Conservation (phyloP, 148 eudicot genomes). For the Rhododendron henanense region DNA sequence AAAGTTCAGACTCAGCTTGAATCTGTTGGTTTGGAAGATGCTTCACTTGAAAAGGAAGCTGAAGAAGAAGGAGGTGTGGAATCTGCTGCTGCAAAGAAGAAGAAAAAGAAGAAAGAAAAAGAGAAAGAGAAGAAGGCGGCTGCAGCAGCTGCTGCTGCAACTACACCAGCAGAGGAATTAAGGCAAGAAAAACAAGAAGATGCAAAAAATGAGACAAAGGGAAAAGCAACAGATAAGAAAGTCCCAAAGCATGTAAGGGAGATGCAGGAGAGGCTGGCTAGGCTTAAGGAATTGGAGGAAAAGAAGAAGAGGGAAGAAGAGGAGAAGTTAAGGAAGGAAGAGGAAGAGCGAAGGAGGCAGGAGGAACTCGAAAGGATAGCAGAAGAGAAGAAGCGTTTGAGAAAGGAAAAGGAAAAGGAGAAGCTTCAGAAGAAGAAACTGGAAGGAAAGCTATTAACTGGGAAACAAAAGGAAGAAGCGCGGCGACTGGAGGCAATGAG, state of each 20-base stretch:
- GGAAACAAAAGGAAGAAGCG: conserved; percentile 89
- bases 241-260: conserved; percentile 79
- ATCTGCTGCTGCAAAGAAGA: conserved; percentile 65
- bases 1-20: conserved; percentile 40
- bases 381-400: conserved; percentile 71
- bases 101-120: conserved; percentile 80
- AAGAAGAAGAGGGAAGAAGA: conserved; percentile 75
- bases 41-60: conserved; percentile 46
- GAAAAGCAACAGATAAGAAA: conserved; percentile 64
- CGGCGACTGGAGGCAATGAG: conserved; percentile 77
- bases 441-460: conserved; percentile 68
- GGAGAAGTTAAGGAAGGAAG: conserved; percentile 75
- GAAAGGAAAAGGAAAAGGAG: conserved; percentile 85
- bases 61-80: conserved; percentile 51
- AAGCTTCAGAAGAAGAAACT: conserved; percentile 64
- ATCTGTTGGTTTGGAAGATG: conserved; percentile 32
- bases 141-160: conserved; percentile 46
- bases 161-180: conserved; percentile 30
- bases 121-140: conserved; percentile 47
- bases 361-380: conserved; percentile 75
- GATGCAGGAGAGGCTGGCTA: conserved; percentile 89
- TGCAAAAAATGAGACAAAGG: conserved; percentile 41
- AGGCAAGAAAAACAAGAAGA: conserved; percentile 49
- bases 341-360: conserved; percentile 66
- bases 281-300: conserved; percentile 70